Evolutionary conservation across 208 protist species (phyloP).

Genomic region (Wallacemonas sp.): DNA sequence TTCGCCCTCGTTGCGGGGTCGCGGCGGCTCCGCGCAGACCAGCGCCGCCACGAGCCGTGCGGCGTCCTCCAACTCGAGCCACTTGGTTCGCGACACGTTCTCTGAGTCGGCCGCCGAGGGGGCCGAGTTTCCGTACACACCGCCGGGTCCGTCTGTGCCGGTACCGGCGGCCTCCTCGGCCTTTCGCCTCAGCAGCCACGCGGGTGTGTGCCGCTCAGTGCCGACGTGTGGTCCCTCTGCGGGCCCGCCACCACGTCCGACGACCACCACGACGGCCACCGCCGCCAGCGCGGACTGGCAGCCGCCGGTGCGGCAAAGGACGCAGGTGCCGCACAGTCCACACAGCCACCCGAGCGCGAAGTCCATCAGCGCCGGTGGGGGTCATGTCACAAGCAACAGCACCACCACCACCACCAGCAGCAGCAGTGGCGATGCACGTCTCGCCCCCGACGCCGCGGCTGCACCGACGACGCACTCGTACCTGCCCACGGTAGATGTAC

Average conservation of each 20-base stretch:
- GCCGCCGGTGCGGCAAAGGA: too few species aligned
- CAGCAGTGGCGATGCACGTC: not conserved
- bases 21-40: not conserved
- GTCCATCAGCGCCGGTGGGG: too few species aligned
- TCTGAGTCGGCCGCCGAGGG: not conserved
- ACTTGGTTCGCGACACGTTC: not conserved
- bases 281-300: too few species aligned
- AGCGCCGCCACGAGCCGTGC: constrained; percentile 14
- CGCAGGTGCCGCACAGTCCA: too few species aligned
- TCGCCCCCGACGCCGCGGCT: not conserved
- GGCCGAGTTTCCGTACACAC: not conserved
- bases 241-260: too few species aligned
- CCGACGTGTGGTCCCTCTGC: too few species aligned
- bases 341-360: not conserved
- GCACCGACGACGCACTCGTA: not conserved
- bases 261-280: too few species aligned
- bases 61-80: constrained; percentile 4
- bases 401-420: not conserved
- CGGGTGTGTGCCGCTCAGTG: too few species aligned
- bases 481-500: constrained; percentile 1
- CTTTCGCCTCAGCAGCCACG: not conserved
- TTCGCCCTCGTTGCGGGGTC: not conserved
- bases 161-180: not conserved
- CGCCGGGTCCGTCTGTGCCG: not conserved
- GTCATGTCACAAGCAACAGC: too few species aligned